Percentiles rank a stretch among this genome's conserved stretches.
Conservation (phyloP, 2,329 filamentous ascomycete species). For the Leptodontidium sp. region DNA sequence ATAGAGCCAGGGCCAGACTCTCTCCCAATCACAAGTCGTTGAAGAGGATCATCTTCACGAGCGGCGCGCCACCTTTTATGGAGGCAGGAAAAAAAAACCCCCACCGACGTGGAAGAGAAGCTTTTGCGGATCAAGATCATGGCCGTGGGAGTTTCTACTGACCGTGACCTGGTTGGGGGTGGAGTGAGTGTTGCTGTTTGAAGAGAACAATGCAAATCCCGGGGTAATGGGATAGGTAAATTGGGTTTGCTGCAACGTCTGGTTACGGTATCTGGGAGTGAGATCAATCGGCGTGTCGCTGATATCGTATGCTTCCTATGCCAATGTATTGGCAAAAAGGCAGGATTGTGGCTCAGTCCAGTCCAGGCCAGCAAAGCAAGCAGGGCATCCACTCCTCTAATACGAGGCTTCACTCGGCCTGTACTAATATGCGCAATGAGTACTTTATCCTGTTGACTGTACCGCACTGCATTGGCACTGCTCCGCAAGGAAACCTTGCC, state of each 20-base stretch:
- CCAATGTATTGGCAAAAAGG: conserved; percentile 7
- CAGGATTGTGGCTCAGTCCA: conserved; percentile 8
- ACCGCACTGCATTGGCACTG: neutral
- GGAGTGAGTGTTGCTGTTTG: neutral
- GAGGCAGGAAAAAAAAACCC: neutral
- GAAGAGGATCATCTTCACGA: neutral
- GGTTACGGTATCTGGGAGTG: neutral
- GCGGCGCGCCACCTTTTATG: conserved; percentile 17
- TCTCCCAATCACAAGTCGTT: conserved; percentile 21
- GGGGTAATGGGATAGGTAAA: neutral
- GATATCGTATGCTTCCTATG: neutral
- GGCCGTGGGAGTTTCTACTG: neutral
- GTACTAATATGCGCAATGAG: neutral
- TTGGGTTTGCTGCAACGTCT: neutral
- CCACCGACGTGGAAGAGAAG: conserved; percentile 22
- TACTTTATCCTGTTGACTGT: neutral
- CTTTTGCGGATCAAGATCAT: conserved; percentile 25
- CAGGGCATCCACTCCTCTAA: neutral
- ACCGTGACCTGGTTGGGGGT: neutral
- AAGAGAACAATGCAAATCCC: neutral
- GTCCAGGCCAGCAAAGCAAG: neutral
- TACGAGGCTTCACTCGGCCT: conserved; percentile 15
- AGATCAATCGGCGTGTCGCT: conserved; percentile 9
- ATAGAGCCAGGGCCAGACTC: conserved; percentile 2
- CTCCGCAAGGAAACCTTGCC: neutral